Evolutionary conservation across 306 rosid species (phyloP).

Genomic region (Morella rubra): DNA sequence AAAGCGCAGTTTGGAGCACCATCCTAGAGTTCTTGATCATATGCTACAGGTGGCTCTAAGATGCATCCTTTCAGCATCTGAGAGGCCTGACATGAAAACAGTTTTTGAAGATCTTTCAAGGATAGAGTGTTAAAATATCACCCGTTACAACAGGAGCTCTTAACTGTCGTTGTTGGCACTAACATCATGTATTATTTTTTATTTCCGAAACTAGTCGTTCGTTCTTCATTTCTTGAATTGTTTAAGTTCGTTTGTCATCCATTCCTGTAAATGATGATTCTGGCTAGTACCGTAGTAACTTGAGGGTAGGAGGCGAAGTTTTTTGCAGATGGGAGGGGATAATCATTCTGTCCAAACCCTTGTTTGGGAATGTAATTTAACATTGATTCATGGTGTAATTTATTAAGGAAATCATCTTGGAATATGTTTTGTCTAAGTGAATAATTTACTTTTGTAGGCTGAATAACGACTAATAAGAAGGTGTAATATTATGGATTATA

Average conservation of each 20-base stretch:
- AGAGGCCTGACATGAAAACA: conserved; percentile 70
- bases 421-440: neutral
- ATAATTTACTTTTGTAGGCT: neutral
- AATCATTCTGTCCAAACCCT: conserved; percentile 38
- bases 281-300: conserved; percentile 27
- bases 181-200: conserved; percentile 24
- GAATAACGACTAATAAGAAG: neutral
- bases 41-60: conserved; percentile 66
- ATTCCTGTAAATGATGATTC: conserved; percentile 22
- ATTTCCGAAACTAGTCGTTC: conserved; percentile 17
- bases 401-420: conserved; percentile 18
- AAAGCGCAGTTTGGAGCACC: conserved; percentile 17
- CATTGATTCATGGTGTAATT: conserved; percentile 9
- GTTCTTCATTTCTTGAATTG: conserved; percentile 2
- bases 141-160: conserved; percentile 27
- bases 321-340: conserved; percentile 22
- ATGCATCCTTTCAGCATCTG: conserved; percentile 73
- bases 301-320: conserved; percentile 31
- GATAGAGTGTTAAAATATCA: conserved; percentile 31
- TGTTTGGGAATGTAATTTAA: conserved; percentile 23
- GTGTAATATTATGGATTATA: neutral
- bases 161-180: conserved; percentile 29
- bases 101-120: conserved; percentile 61
- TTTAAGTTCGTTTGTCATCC: neutral
- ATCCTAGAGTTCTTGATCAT: conserved; percentile 39